Percentiles rank a stretch among this genome's conserved stretches.
phyloP scores from a whole-genome alignment of 176 grass and related monocot genomes.

The Stipa capillata region DNA sequence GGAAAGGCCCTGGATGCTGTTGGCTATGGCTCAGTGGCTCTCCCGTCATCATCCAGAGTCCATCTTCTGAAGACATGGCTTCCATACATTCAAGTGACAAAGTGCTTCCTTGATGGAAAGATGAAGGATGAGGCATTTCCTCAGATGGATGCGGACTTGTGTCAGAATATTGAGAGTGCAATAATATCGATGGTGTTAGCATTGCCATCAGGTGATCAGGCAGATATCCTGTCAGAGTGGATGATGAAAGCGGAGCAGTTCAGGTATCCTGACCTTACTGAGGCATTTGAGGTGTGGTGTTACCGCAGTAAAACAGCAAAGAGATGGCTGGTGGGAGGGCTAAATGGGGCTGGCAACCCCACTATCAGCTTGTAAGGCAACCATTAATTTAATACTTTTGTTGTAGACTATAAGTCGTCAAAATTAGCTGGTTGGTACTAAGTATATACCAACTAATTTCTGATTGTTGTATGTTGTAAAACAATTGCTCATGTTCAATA shows the following conservation, averaged over 20 bases:
- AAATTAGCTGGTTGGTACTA: constrained; percentile 30
- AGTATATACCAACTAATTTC: constrained; percentile 29
- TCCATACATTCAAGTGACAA: constrained; percentile 65
- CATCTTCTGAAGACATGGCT: constrained; percentile 78
- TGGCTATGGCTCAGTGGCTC: constrained; percentile 74
- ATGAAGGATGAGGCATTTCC: constrained; percentile 20
- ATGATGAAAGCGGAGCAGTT: constrained; percentile 64
- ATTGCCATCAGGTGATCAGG: constrained; percentile 78
- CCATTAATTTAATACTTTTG: constrained; percentile 22
- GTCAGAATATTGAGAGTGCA: constrained; percentile 76
- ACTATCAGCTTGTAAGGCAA: constrained; percentile 41
- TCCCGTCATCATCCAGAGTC: constrained; percentile 48
- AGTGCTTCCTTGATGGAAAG: constrained; percentile 58
- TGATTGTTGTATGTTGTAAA: constrained; percentile 31
- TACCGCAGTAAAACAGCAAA: constrained; percentile 81
- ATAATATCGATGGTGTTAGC: constrained; percentile 72
- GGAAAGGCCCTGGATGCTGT: constrained; percentile 74
- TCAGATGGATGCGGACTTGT: constrained; percentile 58
- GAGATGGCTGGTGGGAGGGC: constrained; percentile 39
- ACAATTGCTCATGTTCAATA: constrained; percentile 7
- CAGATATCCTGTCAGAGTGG: constrained; percentile 76
- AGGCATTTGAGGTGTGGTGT: constrained; percentile 97
- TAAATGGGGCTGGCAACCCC: constrained; percentile 46
- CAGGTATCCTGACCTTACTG: constrained; percentile 85
- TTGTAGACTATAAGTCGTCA: constrained; percentile 1